Evolutionary conservation across 1,139 yeast species (phyloP).

Genomic region (Nadsonia starkeyi-henricii): DNA sequence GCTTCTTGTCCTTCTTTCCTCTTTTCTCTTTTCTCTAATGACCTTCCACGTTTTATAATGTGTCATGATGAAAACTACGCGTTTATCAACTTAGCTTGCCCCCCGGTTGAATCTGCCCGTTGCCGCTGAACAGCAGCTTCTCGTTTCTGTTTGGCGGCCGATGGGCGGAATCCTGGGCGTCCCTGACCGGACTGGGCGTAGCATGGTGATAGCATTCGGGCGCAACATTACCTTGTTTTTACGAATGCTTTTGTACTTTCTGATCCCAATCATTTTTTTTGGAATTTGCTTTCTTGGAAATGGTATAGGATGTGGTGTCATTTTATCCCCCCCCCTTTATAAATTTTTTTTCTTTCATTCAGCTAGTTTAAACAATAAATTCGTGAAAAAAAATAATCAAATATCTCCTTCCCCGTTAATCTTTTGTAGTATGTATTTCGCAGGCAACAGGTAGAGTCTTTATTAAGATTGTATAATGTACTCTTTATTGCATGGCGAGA

Average conservation of each 20-base stretch:
- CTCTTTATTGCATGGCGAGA: not conserved
- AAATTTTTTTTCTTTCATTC: conserved; percentile 1
- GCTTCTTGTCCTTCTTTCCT: not conserved
- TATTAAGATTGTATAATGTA: not conserved
- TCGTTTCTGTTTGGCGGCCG: conserved; percentile 2
- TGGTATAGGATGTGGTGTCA: not conserved
- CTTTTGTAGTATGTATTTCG: too few species aligned
- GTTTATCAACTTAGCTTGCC: conserved; percentile 17
- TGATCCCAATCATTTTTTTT: conserved; percentile 13
- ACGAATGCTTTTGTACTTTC: conserved; percentile 22
- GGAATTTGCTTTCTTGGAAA: conserved; percentile 1
- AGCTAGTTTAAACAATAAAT: too few species aligned
- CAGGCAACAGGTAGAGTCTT: not conserved
- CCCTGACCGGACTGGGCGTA: conserved; percentile 29
- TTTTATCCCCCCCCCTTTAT: not conserved
- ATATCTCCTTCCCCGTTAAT: too few species aligned
- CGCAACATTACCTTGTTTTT: conserved; percentile 24
- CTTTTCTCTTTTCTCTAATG: conserved; percentile 12
- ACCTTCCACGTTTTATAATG: conserved; percentile 26
- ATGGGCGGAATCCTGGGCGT: conserved; percentile 9
- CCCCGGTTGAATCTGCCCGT: conserved; percentile 12
- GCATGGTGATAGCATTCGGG: conserved; percentile 26
- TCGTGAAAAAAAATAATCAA: too few species aligned
- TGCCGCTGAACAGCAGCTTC: conserved; percentile 4
- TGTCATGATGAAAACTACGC: conserved; percentile 23